phyloP scores from a whole-genome alignment of 495 filamentous ascomycete species.

The Podospora fimiseda region DNA sequence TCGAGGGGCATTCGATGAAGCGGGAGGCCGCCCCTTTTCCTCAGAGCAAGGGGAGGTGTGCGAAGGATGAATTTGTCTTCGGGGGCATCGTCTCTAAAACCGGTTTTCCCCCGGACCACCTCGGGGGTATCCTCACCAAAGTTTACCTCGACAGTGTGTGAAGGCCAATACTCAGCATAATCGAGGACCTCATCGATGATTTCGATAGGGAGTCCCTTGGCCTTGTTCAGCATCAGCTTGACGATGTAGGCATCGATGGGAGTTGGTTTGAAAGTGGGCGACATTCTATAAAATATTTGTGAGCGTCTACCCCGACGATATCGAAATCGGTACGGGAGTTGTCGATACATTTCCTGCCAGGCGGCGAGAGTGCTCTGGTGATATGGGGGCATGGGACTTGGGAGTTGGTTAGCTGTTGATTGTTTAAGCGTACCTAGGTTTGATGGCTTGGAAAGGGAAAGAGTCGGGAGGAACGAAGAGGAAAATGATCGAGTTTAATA shows the following conservation, averaged over 20 bases:
- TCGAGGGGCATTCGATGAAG: background rate
- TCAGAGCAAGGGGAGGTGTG: slow-evolving; percentile 35
- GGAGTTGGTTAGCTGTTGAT: no score
- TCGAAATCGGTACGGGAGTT: background rate
- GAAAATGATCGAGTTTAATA: no score
- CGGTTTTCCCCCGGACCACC: slow-evolving; percentile 10
- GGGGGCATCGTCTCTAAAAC: background rate
- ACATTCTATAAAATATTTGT: background rate
- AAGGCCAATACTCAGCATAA: slow-evolving; percentile 66
- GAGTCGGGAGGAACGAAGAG: no score
- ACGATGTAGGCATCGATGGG: slow-evolving; percentile 39
- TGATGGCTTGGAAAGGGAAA: no score
- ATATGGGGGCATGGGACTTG: no score
- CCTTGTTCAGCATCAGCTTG: slow-evolving; percentile 36
- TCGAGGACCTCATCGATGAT: slow-evolving; percentile 63
- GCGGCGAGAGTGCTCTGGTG: no score
- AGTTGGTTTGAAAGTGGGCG: background rate
- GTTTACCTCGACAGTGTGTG: slow-evolving; percentile 30
- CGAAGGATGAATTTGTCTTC: slow-evolving; percentile 41
- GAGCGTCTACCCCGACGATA: background rate
- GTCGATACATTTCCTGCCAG: no score
- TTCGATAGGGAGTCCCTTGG: slow-evolving; percentile 50
- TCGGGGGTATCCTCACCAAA: slow-evolving; percentile 12
- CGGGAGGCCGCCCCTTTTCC: slow-evolving; percentile 16
- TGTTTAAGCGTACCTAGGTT: no score